Conservation (phyloP, 176 grass and related monocot species). For the Rhynchospora pubera region DNA sequence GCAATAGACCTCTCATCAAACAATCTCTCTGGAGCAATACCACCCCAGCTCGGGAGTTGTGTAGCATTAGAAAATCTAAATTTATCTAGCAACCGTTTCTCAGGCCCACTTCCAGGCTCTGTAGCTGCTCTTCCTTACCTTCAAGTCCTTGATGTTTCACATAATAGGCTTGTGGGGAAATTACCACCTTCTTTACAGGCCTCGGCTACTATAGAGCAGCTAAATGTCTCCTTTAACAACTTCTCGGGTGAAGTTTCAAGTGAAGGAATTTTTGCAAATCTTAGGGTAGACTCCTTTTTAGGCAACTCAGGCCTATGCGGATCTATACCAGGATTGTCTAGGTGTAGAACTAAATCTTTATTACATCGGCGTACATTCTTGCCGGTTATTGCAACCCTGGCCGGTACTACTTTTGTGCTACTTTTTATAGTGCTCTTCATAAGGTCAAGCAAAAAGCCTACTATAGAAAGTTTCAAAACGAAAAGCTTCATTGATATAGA, state of each 20-base stretch:
- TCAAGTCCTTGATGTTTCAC: constrained; percentile 68
- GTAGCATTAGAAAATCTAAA: constrained; percentile 79
- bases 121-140: constrained; percentile 59
- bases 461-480: not conserved
- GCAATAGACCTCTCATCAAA: constrained; percentile 81
- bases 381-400: constrained; percentile 14
- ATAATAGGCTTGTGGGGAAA: constrained; percentile 35
- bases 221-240: constrained; percentile 74
- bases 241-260: constrained; percentile 60
- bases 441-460: constrained; percentile 18
- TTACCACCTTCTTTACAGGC: constrained; percentile 44
- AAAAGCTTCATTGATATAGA: constrained; percentile 32
- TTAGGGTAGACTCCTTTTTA: constrained; percentile 55
- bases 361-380: constrained; percentile 18
- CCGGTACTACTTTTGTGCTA: not conserved
- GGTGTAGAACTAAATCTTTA: constrained; percentile 22
- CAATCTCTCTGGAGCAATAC: constrained; percentile 45
- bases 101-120: constrained; percentile 42
- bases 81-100: constrained; percentile 53
- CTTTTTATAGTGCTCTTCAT: constrained; percentile 9
- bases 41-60: constrained; percentile 61
- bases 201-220: constrained; percentile 27
- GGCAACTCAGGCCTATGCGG: constrained; percentile 50
- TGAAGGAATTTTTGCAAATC: constrained; percentile 37
- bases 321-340: constrained; percentile 28